phyloP scores from a whole-genome alignment of 1,284 basidiomycete genomes.

The Microbotryum saponariae region DNA sequence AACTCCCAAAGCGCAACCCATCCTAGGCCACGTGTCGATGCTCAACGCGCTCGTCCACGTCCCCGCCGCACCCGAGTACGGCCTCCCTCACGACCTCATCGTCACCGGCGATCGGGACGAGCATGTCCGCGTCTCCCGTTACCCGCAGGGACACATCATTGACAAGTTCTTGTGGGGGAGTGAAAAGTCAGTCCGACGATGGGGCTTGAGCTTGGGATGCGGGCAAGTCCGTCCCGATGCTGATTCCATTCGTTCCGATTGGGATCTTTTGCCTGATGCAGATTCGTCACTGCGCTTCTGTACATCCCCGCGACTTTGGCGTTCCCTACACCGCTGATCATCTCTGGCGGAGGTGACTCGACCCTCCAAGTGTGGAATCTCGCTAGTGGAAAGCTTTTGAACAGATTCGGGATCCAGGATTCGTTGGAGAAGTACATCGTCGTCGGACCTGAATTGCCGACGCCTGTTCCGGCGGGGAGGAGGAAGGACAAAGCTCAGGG shows the following conservation, averaged over 20 bases:
- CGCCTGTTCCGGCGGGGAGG: slow-evolving; percentile 11
- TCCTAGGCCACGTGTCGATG: slow-evolving; percentile 79
- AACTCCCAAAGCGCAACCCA: slow-evolving; percentile 58
- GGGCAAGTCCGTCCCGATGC: too few species aligned
- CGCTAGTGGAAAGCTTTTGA: slow-evolving; percentile 9
- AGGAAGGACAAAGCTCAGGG: slow-evolving; percentile 16
- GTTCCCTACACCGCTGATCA: slow-evolving; percentile 43
- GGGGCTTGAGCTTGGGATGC: too few species aligned
- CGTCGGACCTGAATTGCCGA: slow-evolving; percentile 15
- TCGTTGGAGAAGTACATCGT: slow-evolving; percentile 17
- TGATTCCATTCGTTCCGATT: too few species aligned
- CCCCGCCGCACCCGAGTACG: slow-evolving; percentile 44
- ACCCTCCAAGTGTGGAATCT: slow-evolving; percentile 65
- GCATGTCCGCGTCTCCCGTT: slow-evolving; percentile 84
- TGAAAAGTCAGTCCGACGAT: slow-evolving; percentile 50
- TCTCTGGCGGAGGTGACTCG: slow-evolving; percentile 82
- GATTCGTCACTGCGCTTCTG: slow-evolving; percentile 72
- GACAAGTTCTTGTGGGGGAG: slow-evolving; percentile 79
- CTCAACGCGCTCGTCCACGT: slow-evolving; percentile 65
- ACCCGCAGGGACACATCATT: slow-evolving; percentile 70
- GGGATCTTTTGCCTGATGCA: slow-evolving; percentile 38
- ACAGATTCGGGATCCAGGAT: slow-evolving; percentile 16
- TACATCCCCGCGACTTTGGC: slow-evolving; percentile 46
- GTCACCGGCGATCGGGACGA: slow-evolving; percentile 86
- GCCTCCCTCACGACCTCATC: slow-evolving; percentile 51